phyloP scores from a whole-genome alignment of 306 rosid genomes.

The Cucurbita ficifolia region DNA sequence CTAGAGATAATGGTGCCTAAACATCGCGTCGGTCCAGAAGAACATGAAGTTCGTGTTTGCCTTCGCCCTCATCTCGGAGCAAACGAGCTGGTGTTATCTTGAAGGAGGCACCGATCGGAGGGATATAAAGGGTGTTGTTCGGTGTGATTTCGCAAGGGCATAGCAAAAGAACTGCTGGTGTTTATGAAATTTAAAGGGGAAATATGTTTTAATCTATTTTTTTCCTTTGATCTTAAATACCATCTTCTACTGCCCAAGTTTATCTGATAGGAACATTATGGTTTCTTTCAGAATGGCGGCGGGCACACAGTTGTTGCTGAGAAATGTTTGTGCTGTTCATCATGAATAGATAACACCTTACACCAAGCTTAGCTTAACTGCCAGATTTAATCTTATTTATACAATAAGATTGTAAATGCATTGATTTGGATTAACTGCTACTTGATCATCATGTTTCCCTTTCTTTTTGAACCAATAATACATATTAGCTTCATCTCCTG shows the following conservation, averaged over 20 bases:
- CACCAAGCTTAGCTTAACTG: neutral
- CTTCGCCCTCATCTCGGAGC: conserved; percentile 80
- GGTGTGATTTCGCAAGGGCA: neutral
- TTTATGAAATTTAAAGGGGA: neutral
- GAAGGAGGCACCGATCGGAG: conserved; percentile 4
- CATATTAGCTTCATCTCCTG: neutral
- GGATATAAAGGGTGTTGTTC: neutral
- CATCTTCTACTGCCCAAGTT: neutral
- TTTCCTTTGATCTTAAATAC: neutral
- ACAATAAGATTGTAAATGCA: neutral
- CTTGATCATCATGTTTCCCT: neutral
- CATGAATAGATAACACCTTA: neutral
- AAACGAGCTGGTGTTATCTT: conserved; percentile 69
- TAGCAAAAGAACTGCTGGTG: neutral
- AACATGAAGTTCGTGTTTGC: conserved; percentile 91
- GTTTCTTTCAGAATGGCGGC: neutral
- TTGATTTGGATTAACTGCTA: neutral
- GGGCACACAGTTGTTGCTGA: neutral
- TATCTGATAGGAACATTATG: neutral
- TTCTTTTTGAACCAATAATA: neutral
- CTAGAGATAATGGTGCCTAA: conserved; percentile 94
- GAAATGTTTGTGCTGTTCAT: neutral
- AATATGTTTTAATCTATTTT: conserved; percentile 5
- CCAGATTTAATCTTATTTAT: neutral
- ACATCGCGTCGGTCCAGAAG: conserved; percentile 61